These are phyloP conservation scores for Aechmea fasciata DNA, from an alignment of 176 grass and related monocot species.

Conservation along the genomic window DNA sequence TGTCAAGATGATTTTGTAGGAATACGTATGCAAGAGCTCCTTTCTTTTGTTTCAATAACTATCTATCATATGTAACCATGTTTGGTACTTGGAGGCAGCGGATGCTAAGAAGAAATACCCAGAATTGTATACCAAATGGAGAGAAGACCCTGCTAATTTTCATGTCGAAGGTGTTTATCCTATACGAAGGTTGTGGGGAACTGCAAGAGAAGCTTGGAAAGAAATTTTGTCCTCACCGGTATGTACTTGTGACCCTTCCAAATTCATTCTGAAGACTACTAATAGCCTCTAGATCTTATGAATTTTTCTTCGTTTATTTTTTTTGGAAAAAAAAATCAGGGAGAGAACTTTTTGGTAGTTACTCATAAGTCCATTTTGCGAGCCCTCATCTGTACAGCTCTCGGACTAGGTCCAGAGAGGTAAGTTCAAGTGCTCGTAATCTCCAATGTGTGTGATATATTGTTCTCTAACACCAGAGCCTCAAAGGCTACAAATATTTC, in stretches of 20 bases:
- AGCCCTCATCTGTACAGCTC: slow-evolving; percentile 62
- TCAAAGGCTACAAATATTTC: neutral
- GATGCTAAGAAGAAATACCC: slow-evolving; percentile 80
- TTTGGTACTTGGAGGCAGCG: slow-evolving; percentile 52
- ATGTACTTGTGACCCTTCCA: slow-evolving; percentile 1
- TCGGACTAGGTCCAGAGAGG: slow-evolving; percentile 68
- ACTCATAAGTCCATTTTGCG: slow-evolving; percentile 82
- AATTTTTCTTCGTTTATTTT: neutral
- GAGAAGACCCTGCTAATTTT: slow-evolving; percentile 77
- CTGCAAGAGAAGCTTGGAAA: slow-evolving; percentile 60
- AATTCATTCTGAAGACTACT: neutral
- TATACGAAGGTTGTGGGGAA: slow-evolving; percentile 45
- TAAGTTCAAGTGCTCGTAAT: slow-evolving; percentile 12
- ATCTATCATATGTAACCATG: slow-evolving; percentile 22
- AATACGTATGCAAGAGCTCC: too few species aligned
- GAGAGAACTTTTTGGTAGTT: slow-evolving; percentile 58
- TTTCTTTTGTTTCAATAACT: neutral
- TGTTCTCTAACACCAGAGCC: neutral
- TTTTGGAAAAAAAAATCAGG: slow-evolving; percentile 23
- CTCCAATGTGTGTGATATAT: neutral
- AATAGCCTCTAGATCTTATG: neutral
- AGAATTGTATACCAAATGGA: slow-evolving; percentile 63
- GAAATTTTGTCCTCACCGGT: slow-evolving; percentile 67
- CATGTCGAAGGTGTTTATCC: slow-evolving; percentile 71
- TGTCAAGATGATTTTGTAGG: too few species aligned